phyloP scores from a whole-genome alignment of 2,329 filamentous ascomycete genomes.

The Calonectria hongkongensis region DNA sequence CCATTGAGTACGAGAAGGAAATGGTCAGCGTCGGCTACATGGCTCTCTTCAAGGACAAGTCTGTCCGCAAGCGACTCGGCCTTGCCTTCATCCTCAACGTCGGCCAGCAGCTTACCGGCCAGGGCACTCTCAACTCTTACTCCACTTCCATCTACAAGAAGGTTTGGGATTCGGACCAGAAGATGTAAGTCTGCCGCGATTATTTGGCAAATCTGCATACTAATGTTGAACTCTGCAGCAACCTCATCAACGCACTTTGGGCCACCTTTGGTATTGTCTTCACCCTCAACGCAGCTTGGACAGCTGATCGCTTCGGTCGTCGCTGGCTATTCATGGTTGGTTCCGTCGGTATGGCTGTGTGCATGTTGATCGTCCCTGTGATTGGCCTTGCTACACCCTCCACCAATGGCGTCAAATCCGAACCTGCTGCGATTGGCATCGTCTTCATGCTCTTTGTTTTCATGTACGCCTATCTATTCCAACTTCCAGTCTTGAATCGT shows the following conservation, averaged over 20 bases:
- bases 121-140: conserved; percentile 84
- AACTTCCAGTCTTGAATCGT: too few species aligned
- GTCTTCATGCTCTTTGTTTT: conserved; percentile 81
- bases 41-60: conserved; percentile 82
- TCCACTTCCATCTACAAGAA: conserved; percentile 84
- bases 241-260: conserved; percentile 84
- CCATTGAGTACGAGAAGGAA: conserved; percentile 83
- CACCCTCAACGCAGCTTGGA: conserved; percentile 84
- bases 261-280: conserved; percentile 84
- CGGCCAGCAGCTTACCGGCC: conserved; percentile 83
- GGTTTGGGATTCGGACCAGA: conserved; percentile 75
- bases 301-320: conserved; percentile 81
- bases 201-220: neutral
- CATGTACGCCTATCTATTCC: conserved; percentile 54
- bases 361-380: conserved; percentile 78
- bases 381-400: conserved; percentile 71
- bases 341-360: conserved; percentile 80
- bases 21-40: conserved; percentile 77
- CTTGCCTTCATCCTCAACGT: conserved; percentile 81
- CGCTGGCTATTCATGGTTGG: conserved; percentile 82
- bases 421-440: conserved; percentile 78
- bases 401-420: conserved; percentile 70
- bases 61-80: conserved; percentile 78
- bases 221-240: conserved; percentile 53
- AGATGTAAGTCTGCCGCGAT: conserved; percentile 63